Evolutionary conservation across 208 protist genomes (phyloP).

Genomic region (Leishmania tarentolae): DNA sequence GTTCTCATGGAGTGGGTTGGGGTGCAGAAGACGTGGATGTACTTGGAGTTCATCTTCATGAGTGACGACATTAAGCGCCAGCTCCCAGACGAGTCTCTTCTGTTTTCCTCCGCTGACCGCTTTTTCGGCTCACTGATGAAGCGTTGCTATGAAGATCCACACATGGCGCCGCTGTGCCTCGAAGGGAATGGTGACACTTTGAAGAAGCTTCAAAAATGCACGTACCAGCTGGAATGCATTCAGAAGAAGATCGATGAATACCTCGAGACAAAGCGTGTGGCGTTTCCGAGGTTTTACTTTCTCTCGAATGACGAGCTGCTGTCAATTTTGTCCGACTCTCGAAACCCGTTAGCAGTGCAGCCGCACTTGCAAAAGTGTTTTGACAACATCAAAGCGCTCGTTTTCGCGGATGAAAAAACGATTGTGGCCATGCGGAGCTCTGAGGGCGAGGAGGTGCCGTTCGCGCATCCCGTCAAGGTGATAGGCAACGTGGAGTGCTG

Average conservation of each 20-base stretch:
- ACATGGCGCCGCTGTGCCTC: constrained; percentile 82
- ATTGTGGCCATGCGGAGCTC: constrained; percentile 88
- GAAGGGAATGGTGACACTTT: constrained; percentile 67
- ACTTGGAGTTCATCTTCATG: constrained; percentile 98
- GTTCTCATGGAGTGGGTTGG: constrained; percentile 94
- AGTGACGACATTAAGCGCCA: constrained; percentile 96
- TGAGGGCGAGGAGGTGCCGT: constrained; percentile 91
- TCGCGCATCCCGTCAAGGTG: constrained; percentile 77
- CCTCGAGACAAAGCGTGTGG: constrained; percentile 94
- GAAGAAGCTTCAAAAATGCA: constrained; percentile 88
- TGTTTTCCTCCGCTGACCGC: constrained; percentile 87
- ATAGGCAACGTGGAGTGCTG: constrained; percentile 95
- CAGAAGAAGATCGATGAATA: constrained; percentile 96
- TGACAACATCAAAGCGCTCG: constrained; percentile 91
- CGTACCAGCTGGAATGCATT: constrained; percentile 90
- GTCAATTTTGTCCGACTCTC: constrained; percentile 96
- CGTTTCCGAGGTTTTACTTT: constrained; percentile 97
- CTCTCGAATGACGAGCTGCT: constrained; percentile 98
- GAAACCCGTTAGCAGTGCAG: constrained; percentile 94
- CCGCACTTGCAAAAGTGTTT: constrained; percentile 96
- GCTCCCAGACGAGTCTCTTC: constrained; percentile 87
- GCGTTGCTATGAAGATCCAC: constrained; percentile 64
- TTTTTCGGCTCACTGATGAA: constrained; percentile 91
- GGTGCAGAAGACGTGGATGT: constrained; percentile 96
- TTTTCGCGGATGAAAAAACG: constrained; percentile 77